Base-by-base conservation (phyloP, 2,329 filamentous ascomycete genomes). In the Pyricularia pennisetigena region DNA sequence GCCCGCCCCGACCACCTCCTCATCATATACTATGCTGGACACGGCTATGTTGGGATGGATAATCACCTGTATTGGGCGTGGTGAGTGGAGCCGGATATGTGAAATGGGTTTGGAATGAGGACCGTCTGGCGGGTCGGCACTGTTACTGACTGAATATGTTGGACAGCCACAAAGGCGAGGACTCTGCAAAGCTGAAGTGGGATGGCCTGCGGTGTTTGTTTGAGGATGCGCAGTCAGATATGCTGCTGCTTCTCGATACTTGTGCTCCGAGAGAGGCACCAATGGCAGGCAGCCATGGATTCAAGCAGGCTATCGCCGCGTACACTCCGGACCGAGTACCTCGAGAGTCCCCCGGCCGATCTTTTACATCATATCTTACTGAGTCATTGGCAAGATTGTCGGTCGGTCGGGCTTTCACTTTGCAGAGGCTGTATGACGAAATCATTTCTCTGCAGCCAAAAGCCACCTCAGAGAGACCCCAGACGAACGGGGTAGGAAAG, bases 31-130 rank as follows among this genome's bases (percentile, higher is more conserved):
- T 90, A 90, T 74, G 84, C 85, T 71, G 87, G 87, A 32, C 80
- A 88, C 73, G 85, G 86, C 71, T 88, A 83, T 72, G 78, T 85
- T 57, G 83, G 83, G n/a, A 72, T 80, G 12, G 85, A 89, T 74
- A 83, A 83, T 72, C 85, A 89, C 75, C 78, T 89, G 29, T 89
- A 88, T 75, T 90, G 87, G 87, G 86, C 87, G 69, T 86, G 85
- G 87, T 90, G 81, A 80, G 86, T 82, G 29, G 26, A 66, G 68
- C 54, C n/a, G 23, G 16, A 61, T 24, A 9, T 16, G 29, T 24
- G 10, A 57, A 30, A 20, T 57, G 9, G 23, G 12, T 32, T 32
- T 65, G 20, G n/a, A 7, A 26, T 26, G 8, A 24, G 23, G 23
- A 28, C 23, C 66, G 7, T 62, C 12, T 29, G 14, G 29, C 26